phyloP scores from a whole-genome alignment of 176 grass and related monocot genomes.

The Poa pratensis region DNA sequence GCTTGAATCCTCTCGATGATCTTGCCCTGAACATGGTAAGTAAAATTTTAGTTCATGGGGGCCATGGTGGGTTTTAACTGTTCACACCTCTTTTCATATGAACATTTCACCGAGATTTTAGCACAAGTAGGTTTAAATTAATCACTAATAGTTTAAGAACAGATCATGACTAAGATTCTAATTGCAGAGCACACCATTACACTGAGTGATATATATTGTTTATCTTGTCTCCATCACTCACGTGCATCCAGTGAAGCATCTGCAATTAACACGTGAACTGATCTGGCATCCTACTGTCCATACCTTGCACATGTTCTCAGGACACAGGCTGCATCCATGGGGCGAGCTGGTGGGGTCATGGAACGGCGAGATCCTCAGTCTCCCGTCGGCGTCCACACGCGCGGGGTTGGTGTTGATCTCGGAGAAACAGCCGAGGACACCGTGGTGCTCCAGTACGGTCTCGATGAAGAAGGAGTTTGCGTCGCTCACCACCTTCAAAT shows the following conservation, averaged over 20 bases:
- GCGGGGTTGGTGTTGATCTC: slow-evolving; percentile 77
- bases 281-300: slow-evolving; percentile 41
- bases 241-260: slow-evolving; percentile 26
- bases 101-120: slow-evolving; percentile 11
- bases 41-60: slow-evolving; percentile 32
- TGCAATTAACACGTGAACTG: slow-evolving; percentile 1
- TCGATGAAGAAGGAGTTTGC: slow-evolving; percentile 89
- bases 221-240: slow-evolving; percentile 9
- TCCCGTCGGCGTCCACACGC: slow-evolving; percentile 58
- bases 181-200: slow-evolving; percentile 13
- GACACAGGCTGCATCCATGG: slow-evolving; percentile 79
- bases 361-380: slow-evolving; percentile 71
- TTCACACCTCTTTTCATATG: not conserved
- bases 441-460: slow-evolving; percentile 74
- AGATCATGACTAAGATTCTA: slow-evolving; percentile 11
- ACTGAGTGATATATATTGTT: slow-evolving; percentile 21
- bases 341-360: slow-evolving; percentile 50
- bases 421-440: slow-evolving; percentile 68
- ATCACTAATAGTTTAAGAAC: not conserved
- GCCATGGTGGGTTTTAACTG: not conserved
- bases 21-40: slow-evolving; percentile 58
- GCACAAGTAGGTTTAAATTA: not conserved
- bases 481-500: slow-evolving; percentile 86
- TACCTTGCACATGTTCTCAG: slow-evolving; percentile 95
- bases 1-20: slow-evolving; percentile 69